phyloP scores from a whole-genome alignment of 148 eudicot genomes.

The Fagopyrum homotropicum region DNA sequence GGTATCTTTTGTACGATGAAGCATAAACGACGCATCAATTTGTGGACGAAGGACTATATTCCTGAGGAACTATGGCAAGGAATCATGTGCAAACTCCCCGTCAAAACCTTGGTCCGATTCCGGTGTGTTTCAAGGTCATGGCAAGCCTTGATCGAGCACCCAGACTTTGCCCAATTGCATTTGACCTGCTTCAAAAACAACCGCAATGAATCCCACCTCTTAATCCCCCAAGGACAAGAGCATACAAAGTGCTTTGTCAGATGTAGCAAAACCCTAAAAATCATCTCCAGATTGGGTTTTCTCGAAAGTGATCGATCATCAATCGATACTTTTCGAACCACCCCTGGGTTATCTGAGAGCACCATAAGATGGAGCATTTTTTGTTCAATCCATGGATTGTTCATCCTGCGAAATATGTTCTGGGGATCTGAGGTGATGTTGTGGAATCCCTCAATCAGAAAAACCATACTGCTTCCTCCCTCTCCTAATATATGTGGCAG shows the following conservation, averaged over 20 bases:
- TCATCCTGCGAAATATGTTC: neutral
- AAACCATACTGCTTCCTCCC: neutral
- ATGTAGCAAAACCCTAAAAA: neutral
- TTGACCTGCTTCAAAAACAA: neutral
- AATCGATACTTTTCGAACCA: neutral
- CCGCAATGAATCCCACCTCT: neutral
- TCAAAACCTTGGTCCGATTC: neutral
- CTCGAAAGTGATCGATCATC: neutral
- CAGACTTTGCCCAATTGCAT: neutral
- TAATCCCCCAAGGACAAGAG: neutral
- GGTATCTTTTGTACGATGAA: too few species aligned
- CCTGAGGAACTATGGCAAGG: neutral
- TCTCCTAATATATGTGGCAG: neutral
- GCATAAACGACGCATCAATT: too few species aligned
- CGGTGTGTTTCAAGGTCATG: neutral
- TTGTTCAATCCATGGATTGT: neutral
- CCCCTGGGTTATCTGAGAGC: neutral
- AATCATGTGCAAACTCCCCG: neutral
- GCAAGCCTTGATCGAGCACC: neutral
- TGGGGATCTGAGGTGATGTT: neutral
- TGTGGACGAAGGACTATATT: neutral
- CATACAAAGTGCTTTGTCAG: neutral
- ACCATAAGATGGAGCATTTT: neutral
- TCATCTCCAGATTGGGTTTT: neutral
- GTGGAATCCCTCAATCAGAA: constrained; percentile 5